Evolutionary conservation across 345 rosid genomes (phyloP).

Genomic region (Citrus sinensis): DNA sequence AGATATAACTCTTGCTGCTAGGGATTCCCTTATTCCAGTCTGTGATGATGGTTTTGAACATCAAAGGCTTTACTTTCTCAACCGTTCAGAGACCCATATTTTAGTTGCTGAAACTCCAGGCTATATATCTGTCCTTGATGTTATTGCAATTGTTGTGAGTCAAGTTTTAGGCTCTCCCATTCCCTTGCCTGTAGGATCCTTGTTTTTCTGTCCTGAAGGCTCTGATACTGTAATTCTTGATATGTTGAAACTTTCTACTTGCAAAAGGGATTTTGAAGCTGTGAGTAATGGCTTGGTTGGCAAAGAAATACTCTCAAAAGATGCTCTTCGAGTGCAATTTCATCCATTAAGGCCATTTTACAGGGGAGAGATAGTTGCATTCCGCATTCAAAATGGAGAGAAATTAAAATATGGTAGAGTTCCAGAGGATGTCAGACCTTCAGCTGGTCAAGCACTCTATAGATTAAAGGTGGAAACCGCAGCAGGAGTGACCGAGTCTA

Average conservation of each 20-base stretch:
- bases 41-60: slow-evolving; percentile 61
- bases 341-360: slow-evolving; percentile 94
- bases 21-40: slow-evolving; percentile 54
- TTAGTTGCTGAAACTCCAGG: slow-evolving; percentile 83
- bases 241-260: slow-evolving; percentile 56
- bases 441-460: slow-evolving; percentile 85
- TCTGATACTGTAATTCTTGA: slow-evolving; percentile 59
- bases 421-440: slow-evolving; percentile 90
- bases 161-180: slow-evolving; percentile 71
- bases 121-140: slow-evolving; percentile 67
- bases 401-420: slow-evolving; percentile 90
- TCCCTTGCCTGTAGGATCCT: slow-evolving; percentile 68
- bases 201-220: slow-evolving; percentile 75
- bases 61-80: slow-evolving; percentile 61
- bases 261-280: slow-evolving; percentile 45
- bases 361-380: slow-evolving; percentile 89
- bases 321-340: slow-evolving; percentile 82
- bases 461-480: slow-evolving; percentile 79
- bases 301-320: slow-evolving; percentile 71
- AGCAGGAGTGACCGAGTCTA: slow-evolving; percentile 53
- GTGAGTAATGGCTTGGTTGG: slow-evolving; percentile 50
- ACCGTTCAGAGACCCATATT: slow-evolving; percentile 49
- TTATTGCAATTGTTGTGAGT: slow-evolving; percentile 73
- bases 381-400: slow-evolving; percentile 72
- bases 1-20: slow-evolving; percentile 57